Evolutionary conservation across 495 filamentous ascomycete species (phyloP).

Genomic region (Cercophora newfieldiana): DNA sequence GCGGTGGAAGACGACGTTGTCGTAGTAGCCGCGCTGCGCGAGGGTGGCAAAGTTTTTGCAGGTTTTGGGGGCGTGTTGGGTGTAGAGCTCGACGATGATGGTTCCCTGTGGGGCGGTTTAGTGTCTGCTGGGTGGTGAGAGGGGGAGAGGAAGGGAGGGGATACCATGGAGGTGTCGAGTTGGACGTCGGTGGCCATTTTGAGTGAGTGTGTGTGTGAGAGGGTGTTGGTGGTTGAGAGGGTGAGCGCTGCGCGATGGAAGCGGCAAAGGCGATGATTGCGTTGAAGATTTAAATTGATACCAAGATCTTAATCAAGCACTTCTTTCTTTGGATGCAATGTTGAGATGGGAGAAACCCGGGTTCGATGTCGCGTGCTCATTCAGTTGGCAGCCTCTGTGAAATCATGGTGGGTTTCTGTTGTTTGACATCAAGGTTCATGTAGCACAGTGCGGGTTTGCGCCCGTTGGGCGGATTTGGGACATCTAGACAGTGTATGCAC

Average conservation of each 20-base stretch:
- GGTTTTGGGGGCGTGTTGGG: constrained; percentile 53
- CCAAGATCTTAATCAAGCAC: too few relatives aligned
- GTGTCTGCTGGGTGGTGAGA: background rate
- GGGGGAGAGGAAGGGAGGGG: background rate
- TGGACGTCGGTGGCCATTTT: constrained; percentile 25
- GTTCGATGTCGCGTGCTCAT: too few relatives aligned
- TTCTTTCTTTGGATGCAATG: too few relatives aligned
- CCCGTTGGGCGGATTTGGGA: background rate
- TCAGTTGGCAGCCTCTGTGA: too few relatives aligned
- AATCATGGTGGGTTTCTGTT: too few relatives aligned
- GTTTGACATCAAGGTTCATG: too few relatives aligned
- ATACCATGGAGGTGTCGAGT: constrained; percentile 9
- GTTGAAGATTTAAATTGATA: background rate
- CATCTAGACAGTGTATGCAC: too few relatives aligned
- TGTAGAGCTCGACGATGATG: constrained; percentile 88
- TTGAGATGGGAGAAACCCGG: too few relatives aligned
- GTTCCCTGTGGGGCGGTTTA: constrained; percentile 54
- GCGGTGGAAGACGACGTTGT: constrained; percentile 83
- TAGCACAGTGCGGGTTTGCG: background rate
- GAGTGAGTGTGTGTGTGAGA: too few relatives aligned
- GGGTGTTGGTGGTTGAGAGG: background rate
- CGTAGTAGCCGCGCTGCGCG: constrained; percentile 80
- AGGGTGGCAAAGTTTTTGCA: constrained; percentile 88
- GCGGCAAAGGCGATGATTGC: background rate
- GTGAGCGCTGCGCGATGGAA: background rate